Base-by-base conservation (phyloP, 1,284 basidiomycete species). In the Leccinum cinnamomeum region DNA sequence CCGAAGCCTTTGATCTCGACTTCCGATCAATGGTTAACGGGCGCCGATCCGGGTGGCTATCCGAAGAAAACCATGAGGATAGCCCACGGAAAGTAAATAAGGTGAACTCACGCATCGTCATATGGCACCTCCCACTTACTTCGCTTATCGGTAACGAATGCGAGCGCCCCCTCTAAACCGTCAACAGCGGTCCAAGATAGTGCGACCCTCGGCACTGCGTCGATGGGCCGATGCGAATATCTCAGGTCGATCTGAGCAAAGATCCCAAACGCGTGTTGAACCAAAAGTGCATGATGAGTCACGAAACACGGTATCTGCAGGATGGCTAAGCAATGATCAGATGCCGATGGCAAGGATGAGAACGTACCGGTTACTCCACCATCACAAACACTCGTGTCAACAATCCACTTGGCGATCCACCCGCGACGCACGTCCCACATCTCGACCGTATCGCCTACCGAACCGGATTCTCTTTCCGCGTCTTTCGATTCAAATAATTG, bases 371-470 rank as follows among this genome's bases (percentile, higher is more conserved):
- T 87, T 8, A 89, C 84, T 30, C 86, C 86, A 12, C 90, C 88
- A 62, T 92, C 90, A 3, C 78, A 79, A 10, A 82, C 78, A 14
- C 84, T 85, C 20, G 84, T 84, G 20, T 80, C 81, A 5, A 95
- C 80, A 1, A 84, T 81, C 85, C 94, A 95, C 75, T 95, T 95
- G 5, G 91, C 87, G 53, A 95, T 82, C 81, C 90, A 90, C 5
- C 87, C 85, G 44, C 93, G 79, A 46, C 93, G 81, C 1, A 93
- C 91, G 71, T 96, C 94, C 94, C 94, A 96, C 18, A 95, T 87
- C 70, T 95, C 92, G 23, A 95, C 81, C 0, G 83, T 77, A 69
- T 91, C 88, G 1, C 84, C 83, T 5, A 73, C 77, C 57, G 62
- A 76, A 57, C 66, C 48, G n/a, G 48, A 1, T 28, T 65, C 70